Conservation (phyloP, 2,329 filamentous ascomycete genomes). For the Venturia pyrina region DNA sequence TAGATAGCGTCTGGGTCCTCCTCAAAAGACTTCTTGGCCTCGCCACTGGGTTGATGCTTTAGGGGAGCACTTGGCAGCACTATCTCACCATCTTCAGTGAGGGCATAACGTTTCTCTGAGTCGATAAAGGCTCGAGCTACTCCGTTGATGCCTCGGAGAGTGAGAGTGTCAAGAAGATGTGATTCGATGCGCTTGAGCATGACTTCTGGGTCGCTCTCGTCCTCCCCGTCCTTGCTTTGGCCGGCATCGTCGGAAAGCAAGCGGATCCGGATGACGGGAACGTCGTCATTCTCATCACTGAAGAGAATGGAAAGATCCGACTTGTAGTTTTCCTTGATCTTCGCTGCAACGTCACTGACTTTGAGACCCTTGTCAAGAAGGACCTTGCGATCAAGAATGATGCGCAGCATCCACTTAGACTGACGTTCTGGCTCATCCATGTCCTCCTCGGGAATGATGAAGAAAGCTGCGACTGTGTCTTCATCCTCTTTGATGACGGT, state of each 20-base stretch:
- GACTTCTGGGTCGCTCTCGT: constrained; percentile 73
- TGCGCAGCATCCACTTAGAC: constrained; percentile 90
- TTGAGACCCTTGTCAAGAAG: constrained; percentile 88
- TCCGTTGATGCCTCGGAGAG: constrained; percentile 79
- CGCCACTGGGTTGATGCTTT: constrained; percentile 52
- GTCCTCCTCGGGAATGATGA: constrained; percentile 81
- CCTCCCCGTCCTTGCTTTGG: constrained; percentile 53
- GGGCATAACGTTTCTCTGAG: constrained; percentile 12
- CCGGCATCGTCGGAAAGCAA: constrained; percentile 48
- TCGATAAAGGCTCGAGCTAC: constrained; percentile 92
- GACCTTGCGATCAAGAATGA: constrained; percentile 86
- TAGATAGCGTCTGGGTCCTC: constrained; percentile 26
- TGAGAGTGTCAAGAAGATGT: constrained; percentile 83
- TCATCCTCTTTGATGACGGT: constrained; percentile 81
- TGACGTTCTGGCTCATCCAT: constrained; percentile 53
- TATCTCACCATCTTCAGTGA: not conserved
- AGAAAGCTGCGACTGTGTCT: constrained; percentile 96
- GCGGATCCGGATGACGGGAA: constrained; percentile 87
- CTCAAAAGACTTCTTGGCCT: not conserved
- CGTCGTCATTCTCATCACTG: constrained; percentile 95
- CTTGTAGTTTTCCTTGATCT: constrained; percentile 81
- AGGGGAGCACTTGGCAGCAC: not conserved
- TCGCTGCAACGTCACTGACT: constrained; percentile 80
- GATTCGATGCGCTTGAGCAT: constrained; percentile 87
- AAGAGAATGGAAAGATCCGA: constrained; percentile 85